Evolutionary conservation across 148 eudicot genomes (phyloP).

Genomic region (Talinum fruticosum): DNA sequence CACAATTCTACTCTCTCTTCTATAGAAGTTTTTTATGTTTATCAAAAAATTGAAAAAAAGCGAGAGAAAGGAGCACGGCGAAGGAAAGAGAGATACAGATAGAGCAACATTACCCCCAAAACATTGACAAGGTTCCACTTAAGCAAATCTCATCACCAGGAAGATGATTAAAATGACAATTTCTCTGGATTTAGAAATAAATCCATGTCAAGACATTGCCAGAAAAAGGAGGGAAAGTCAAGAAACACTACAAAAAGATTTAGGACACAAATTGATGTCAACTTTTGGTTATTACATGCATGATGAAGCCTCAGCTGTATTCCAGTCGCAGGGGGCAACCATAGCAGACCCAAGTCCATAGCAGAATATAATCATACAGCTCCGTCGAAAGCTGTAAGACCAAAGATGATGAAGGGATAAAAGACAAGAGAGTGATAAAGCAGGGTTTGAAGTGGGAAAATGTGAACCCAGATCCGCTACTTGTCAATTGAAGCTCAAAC

Average conservation of each 20-base stretch:
- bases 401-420: neutral
- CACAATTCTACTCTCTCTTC: neutral
- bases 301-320: no score
- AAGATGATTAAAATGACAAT: slow-evolving; percentile 90
- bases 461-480: neutral
- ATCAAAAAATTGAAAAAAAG: neutral
- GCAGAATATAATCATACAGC: neutral
- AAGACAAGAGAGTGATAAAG: neutral
- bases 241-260: no score
- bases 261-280: no score
- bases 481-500: neutral
- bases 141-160: slow-evolving; percentile 97
- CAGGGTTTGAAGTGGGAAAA: neutral
- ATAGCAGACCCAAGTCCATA: neutral
- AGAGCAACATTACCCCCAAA: slow-evolving; percentile 50
- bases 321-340: no score
- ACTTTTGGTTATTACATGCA: no score
- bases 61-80: neutral
- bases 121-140: slow-evolving; percentile 86
- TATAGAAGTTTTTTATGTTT: neutral
- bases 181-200: slow-evolving; percentile 46
- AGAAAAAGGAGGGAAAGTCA: neutral
- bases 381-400: neutral
- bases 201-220: neutral
- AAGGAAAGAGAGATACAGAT: neutral